Evolutionary conservation across 176 grass and related monocot species (phyloP).

Genomic region (Olyra latifolia): DNA sequence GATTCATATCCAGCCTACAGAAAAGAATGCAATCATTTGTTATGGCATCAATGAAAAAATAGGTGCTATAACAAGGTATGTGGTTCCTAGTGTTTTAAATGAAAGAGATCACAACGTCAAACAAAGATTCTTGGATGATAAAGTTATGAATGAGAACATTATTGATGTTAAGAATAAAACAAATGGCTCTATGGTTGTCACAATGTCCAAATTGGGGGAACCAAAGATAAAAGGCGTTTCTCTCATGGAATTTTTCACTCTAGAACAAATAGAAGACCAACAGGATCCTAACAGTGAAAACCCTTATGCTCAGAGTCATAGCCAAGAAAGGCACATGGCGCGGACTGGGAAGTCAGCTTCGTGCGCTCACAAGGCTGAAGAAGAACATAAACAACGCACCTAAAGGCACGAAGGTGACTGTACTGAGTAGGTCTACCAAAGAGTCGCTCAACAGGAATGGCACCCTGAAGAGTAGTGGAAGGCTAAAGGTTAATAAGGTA

Average conservation of each 20-base stretch:
- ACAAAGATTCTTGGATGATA: conserved; percentile 38
- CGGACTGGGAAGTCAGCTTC: no score
- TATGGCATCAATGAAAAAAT: conserved; percentile 39
- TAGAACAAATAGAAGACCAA: conserved; percentile 80
- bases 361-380: no score
- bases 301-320: no score
- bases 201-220: conserved; percentile 57
- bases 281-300: no score
- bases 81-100: conserved; percentile 36
- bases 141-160: conserved; percentile 39
- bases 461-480: no score
- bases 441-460: no score
- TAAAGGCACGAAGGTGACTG: no score
- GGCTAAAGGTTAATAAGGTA: no score
- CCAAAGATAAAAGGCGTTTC: conserved; percentile 93
- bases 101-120: conserved; percentile 42
- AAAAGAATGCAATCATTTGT: conserved; percentile 29
- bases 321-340: no score
- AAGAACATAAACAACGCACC: no score
- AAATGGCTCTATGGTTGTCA: conserved; percentile 39
- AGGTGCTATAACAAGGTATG: conserved; percentile 22
- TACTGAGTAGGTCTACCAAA: no score
- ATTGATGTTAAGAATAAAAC: conserved; percentile 48
- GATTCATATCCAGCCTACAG: background rate
- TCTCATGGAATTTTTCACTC: conserved; percentile 76